These are phyloP conservation scores for Logfia minima DNA, from an alignment of 129 eudicot genomes.

Conservation along the genomic window DNA sequence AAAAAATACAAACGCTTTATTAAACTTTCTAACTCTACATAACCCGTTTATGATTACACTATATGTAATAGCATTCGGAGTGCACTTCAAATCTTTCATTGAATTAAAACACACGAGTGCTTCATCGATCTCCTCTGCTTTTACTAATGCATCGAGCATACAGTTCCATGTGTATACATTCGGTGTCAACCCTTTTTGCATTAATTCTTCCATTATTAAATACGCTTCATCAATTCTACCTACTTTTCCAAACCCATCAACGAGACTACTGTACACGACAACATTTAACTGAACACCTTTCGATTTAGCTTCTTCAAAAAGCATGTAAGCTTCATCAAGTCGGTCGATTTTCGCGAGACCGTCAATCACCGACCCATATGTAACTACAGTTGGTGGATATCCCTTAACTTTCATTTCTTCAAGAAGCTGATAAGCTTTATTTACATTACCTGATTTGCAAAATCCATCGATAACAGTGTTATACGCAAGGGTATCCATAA, in stretches of 20 bases:
- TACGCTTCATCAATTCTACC: slow-evolving; percentile 97
- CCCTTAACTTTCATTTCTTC: slow-evolving; percentile 94
- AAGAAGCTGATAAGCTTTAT: slow-evolving; percentile 85
- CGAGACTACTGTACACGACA: slow-evolving; percentile 71
- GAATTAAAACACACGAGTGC: slow-evolving; percentile 93
- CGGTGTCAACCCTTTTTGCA: slow-evolving; percentile 75
- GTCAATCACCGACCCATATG: slow-evolving; percentile 90
- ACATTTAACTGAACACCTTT: slow-evolving; percentile 64
- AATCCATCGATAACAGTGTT: slow-evolving; percentile 88
- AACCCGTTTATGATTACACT: slow-evolving; percentile 82
- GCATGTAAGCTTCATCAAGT: slow-evolving; percentile 97
- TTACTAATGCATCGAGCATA: slow-evolving; percentile 80
- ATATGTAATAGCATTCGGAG: slow-evolving; percentile 61
- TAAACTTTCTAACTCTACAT: slow-evolving; percentile 77
- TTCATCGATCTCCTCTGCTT: slow-evolving; percentile 91
- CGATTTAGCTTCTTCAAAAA: slow-evolving; percentile 95
- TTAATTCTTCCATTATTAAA: slow-evolving; percentile 84
- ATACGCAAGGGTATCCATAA: slow-evolving; percentile 82
- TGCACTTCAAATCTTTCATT: slow-evolving; percentile 72
- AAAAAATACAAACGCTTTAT: slow-evolving; percentile 91
- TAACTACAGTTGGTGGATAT: slow-evolving; percentile 66
- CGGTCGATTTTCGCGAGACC: slow-evolving; percentile 94
- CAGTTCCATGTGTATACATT: slow-evolving; percentile 93
- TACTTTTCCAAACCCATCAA: slow-evolving; percentile 95
- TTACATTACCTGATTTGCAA: slow-evolving; percentile 83